Evolutionary conservation across 768 basidiomycete genomes (phyloP).

Genomic region (Hericium coralloides): DNA sequence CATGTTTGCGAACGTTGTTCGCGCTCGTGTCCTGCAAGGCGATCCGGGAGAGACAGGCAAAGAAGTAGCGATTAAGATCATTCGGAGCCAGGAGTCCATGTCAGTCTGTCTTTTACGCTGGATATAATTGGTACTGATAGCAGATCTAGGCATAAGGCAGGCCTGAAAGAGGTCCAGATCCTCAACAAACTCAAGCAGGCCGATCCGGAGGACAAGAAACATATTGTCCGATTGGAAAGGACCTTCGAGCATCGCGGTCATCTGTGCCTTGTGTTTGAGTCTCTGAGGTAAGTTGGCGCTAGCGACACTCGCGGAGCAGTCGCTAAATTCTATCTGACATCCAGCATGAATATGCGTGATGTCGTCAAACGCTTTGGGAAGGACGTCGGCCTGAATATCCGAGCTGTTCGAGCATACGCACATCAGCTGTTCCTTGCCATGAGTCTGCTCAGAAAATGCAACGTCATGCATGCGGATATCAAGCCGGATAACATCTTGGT

Average conservation of each 20-base stretch:
- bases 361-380: slow-evolving; percentile 98
- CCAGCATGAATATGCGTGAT: slow-evolving; percentile 95
- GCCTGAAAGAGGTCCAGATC: slow-evolving; percentile 86
- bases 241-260: slow-evolving; percentile 98
- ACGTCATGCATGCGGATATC: slow-evolving; percentile 97
- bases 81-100: slow-evolving; percentile 95
- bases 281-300: slow-evolving; percentile 55
- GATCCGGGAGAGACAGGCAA: slow-evolving; percentile 44
- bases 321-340: slow-evolving; percentile 5
- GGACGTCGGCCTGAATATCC: slow-evolving; percentile 92
- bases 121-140: background rate
- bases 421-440: slow-evolving; percentile 91
- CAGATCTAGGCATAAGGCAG: slow-evolving; percentile 78
- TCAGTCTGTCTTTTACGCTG: slow-evolving; percentile 31
- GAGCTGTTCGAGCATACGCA: slow-evolving; percentile 97
- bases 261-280: slow-evolving; percentile 93
- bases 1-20: slow-evolving; percentile 97
- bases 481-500: slow-evolving; percentile 98
- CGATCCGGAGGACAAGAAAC: slow-evolving; percentile 96
- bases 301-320: background rate
- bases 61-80: slow-evolving; percentile 97
- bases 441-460: slow-evolving; percentile 76
- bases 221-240: slow-evolving; percentile 84
- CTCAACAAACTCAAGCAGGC: slow-evolving; percentile 79
- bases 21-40: slow-evolving; percentile 70